Evolutionary conservation across 768 basidiomycete genomes (phyloP).

Genomic region (Tulasnella sp.): DNA sequence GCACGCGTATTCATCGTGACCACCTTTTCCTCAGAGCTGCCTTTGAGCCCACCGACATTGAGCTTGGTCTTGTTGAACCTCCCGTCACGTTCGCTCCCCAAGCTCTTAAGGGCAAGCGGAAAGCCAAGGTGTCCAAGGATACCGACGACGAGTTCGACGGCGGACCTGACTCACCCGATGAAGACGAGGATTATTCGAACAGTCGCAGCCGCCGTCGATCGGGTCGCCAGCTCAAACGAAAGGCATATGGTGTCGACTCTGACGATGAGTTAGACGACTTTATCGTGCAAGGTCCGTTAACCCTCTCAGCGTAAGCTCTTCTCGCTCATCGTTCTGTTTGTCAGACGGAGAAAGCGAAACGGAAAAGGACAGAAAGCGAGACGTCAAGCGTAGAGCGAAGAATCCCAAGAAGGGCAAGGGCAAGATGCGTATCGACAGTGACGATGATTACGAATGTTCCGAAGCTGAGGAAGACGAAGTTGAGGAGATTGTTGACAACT

Average conservation of each 20-base stretch:
- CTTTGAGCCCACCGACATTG: slow-evolving; percentile 52
- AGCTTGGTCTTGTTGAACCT: slow-evolving; percentile 27
- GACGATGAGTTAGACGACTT: slow-evolving; percentile 15
- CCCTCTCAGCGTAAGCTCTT: not conserved
- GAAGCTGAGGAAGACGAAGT: slow-evolving; percentile 35
- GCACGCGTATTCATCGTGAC: slow-evolving; percentile 35
- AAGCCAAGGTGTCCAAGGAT: not conserved
- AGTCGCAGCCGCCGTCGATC: not conserved
- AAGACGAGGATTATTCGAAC: not conserved
- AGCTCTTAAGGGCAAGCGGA: not conserved
- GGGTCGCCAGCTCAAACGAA: not conserved
- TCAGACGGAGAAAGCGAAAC: slow-evolving; percentile 8
- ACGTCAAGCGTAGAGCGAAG: slow-evolving; percentile 22
- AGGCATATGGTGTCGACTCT: not conserved
- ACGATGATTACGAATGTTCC: slow-evolving; percentile 21
- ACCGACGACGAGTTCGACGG: not conserved
- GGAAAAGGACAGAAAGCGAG: slow-evolving; percentile 14
- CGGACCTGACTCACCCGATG: not conserved
- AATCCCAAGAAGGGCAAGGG: slow-evolving; percentile 24
- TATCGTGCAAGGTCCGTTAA: not conserved
- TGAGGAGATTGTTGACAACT: slow-evolving; percentile 45
- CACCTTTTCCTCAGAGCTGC: slow-evolving; percentile 43
- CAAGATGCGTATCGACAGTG: slow-evolving; percentile 19
- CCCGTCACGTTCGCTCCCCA: not conserved
- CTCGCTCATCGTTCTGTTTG: not conserved